Evolutionary conservation across 768 basidiomycete species (phyloP).

Genomic region (Leccinum subgranulosum): DNA sequence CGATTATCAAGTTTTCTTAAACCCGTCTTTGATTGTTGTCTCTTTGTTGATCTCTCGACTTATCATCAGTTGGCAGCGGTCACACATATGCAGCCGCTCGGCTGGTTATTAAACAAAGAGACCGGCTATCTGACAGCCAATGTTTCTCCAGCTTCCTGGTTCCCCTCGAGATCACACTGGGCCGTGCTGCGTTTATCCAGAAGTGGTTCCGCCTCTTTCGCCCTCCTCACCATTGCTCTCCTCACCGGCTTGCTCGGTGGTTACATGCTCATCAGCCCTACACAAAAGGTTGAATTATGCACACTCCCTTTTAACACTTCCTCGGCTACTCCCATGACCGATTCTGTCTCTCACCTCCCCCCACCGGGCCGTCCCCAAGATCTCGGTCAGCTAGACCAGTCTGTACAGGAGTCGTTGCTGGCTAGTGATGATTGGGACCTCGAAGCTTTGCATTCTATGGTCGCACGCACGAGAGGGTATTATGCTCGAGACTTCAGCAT

Average conservation of each 20-base stretch:
- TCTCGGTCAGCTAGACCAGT: background rate
- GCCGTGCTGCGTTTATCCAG: constrained; percentile 13
- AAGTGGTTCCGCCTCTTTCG: constrained; percentile 12
- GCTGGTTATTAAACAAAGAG: background rate
- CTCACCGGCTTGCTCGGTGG: constrained; percentile 26
- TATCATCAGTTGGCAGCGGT: too few relatives aligned
- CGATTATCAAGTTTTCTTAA: too few relatives aligned
- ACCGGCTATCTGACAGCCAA: constrained; percentile 22
- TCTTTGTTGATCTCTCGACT: too few relatives aligned
- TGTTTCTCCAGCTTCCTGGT: constrained; percentile 7
- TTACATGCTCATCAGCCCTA: constrained; percentile 19
- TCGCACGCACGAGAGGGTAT: constrained; percentile 39
- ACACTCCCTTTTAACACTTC: constrained; percentile 13
- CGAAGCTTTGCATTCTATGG: constrained; percentile 32
- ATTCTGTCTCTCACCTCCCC: background rate
- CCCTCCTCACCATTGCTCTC: constrained; percentile 20
- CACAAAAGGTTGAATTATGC: constrained; percentile 18
- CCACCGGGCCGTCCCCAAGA: background rate
- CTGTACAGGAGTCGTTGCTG: constrained; percentile 7
- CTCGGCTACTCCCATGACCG: background rate
- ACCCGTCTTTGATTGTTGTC: too few relatives aligned
- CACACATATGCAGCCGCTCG: background rate
- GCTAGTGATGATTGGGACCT: constrained; percentile 26
- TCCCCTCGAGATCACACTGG: constrained; percentile 3
- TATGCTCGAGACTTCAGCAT: constrained; percentile 44